Evolutionary conservation across 2,329 filamentous ascomycete genomes (phyloP), one percentile per base, ranked within the genome.

Genomic region (Sporothrix luriei): DNA sequence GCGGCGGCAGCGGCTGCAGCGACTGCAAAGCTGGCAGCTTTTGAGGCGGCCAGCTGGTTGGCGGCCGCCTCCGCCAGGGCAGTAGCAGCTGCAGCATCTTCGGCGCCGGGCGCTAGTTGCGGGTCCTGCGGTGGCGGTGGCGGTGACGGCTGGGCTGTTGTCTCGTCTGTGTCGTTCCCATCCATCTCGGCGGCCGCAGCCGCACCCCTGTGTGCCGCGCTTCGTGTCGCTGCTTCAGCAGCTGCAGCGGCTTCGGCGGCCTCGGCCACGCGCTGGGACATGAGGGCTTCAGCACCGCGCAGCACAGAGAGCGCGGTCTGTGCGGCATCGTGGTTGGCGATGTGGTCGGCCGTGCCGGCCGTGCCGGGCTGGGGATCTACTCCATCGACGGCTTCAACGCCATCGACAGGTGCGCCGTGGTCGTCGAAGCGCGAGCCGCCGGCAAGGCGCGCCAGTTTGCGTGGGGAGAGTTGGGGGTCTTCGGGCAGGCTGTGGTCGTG

Each of bases 391-490:
- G 33, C 33, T 33, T 33, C 33, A 33, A 9, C 33, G 33, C 33
- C 33, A 9, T 33, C 33, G 33, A 33, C 33, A 1, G 65, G 7
- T 16, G 57, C 65, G 19, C 21, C 59, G 33, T 67, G 29, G 29
- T 68, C 68, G 65, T 62, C 51, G 38, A 74, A 74, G 24, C 73
- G 73, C 57, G 72, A 71, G 29, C 69, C 69, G 69, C 75, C 74
- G 61, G 81, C 82, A 26, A 86, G 78, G 38, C 85, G 83, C 68
- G 84, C 84, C 64, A 84, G 80, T 76, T 88, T 87, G 66, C 83
- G 80, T 5, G 85, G 85, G 33, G 85, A 87, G 21, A 81, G 78
- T 66, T 84, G 80, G 67, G 78, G 75, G 73, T 78, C 33, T 33
- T 33, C 74, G 68, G 75, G 66, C 71, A 73, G 67, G 72, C 3